These are phyloP conservation scores for Haematococcus sp. DNA, from an alignment of 139 green algal species.

Conservation along the genomic window DNA sequence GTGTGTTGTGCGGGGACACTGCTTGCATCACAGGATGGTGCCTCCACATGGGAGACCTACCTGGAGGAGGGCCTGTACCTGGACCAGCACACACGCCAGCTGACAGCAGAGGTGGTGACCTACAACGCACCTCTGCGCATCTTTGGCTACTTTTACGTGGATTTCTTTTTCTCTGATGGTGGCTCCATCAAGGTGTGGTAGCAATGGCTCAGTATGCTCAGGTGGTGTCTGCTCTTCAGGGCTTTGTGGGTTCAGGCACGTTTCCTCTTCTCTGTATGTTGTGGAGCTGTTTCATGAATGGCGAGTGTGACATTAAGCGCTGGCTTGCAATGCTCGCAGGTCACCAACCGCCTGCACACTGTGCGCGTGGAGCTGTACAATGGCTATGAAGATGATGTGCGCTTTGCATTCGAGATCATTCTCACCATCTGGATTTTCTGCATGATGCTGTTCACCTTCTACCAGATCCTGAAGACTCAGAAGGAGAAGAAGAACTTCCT, in stretches of 20 bases:
- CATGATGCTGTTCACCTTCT: constrained; percentile 33
- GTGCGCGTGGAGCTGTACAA: constrained; percentile 75
- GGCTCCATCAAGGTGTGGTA: constrained; percentile 62
- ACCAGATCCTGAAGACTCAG: constrained; percentile 17
- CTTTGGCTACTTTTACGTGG: constrained; percentile 52
- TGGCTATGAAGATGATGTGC: constrained; percentile 42
- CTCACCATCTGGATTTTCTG: constrained; percentile 55
- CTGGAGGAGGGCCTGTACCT: constrained; percentile 70
- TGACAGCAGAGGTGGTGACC: constrained; percentile 63
- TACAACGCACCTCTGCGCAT: constrained; percentile 83
- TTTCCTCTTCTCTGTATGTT: too few species aligned
- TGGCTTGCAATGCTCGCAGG: constrained; percentile 35
- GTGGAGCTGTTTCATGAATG: too few species aligned
- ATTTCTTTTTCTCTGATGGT: constrained; percentile 65
- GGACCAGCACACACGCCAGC: constrained; percentile 58
- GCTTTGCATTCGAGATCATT: constrained; percentile 66
- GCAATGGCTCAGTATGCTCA: neutral
- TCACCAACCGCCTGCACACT: constrained; percentile 67
- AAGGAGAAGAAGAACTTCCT: constrained; percentile 34
- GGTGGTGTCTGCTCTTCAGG: neutral
- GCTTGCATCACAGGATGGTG: constrained; percentile 20
- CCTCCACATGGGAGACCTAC: constrained; percentile 53
- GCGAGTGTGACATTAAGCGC: too few species aligned
- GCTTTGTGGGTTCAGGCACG: too few species aligned
- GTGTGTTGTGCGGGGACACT: neutral